A percentile compares a stretch with the other conserved stretches of the same genome.
These are phyloP conservation scores for Alisma plantagoaquatica DNA, from an alignment of 106 monocot species.

Conservation along the genomic window DNA sequence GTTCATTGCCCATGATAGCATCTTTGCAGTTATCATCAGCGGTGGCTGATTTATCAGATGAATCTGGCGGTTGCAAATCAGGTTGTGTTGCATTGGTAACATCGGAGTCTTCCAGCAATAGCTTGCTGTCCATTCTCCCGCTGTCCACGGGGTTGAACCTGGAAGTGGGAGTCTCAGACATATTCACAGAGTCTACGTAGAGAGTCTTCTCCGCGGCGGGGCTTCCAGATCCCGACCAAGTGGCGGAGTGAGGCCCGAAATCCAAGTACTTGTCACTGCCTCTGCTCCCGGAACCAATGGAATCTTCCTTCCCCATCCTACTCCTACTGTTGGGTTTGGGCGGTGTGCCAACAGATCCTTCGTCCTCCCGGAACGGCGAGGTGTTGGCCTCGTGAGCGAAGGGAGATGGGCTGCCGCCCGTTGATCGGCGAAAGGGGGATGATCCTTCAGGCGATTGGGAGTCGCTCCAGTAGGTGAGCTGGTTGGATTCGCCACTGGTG, in stretches of 20 bases:
- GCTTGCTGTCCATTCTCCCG: too few relatives aligned
- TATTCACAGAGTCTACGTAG: conserved; percentile 22
- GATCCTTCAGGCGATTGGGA: conserved; percentile 49
- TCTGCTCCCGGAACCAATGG: conserved; percentile 21
- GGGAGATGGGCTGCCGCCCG: conserved; percentile 24
- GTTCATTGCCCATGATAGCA: background rate
- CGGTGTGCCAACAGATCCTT: conserved; percentile 43
- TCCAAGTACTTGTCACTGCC: conserved; percentile 19
- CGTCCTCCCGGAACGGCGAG: conserved; percentile 39
- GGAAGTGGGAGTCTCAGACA: conserved; percentile 16
- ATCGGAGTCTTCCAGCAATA: background rate
- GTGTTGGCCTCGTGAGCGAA: conserved; percentile 27
- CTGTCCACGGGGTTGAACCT: conserved; percentile 18
- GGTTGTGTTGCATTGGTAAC: background rate
- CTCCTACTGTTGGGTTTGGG: conserved; percentile 13
- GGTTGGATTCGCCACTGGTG: conserved; percentile 51
- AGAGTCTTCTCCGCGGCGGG: conserved; percentile 27
- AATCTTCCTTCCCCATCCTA: conserved; percentile 14
- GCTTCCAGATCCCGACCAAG: conserved; percentile 31
- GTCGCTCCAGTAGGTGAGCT: conserved; percentile 36
- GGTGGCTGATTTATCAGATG: background rate
- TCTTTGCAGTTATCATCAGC: background rate
- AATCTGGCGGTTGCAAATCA: background rate
- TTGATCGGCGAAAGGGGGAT: conserved; percentile 29
- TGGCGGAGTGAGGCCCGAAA: conserved; percentile 12